Percentiles rank a stretch among this genome's conserved stretches.
These are phyloP conservation scores for Aspergillus saccharolyticus DNA, from an alignment of 495 filamentous ascomycete genomes.

Conservation along the genomic window DNA sequence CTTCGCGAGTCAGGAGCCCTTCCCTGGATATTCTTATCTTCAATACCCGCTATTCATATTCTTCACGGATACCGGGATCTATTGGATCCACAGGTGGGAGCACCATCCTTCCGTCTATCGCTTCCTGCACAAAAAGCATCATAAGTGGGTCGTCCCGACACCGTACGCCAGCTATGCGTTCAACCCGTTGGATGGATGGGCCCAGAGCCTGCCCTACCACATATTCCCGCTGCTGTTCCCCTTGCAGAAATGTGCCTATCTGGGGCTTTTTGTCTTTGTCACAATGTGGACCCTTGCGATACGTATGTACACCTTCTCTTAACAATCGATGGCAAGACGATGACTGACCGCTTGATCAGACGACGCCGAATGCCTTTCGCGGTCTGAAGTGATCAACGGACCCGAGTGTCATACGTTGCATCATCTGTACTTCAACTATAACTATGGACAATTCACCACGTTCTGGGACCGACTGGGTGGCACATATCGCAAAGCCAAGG, in stretches of 20 bases:
- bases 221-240: constrained; percentile 87
- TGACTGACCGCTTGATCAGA: constrained; percentile 30
- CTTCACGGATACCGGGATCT: constrained; percentile 89
- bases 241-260: constrained; percentile 81
- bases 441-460: constrained; percentile 93
- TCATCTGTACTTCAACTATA: constrained; percentile 95
- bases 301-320: constrained; percentile 33
- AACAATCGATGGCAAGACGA: neutral
- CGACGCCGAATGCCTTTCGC: constrained; percentile 85
- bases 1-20: constrained; percentile 59
- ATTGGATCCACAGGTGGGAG: constrained; percentile 84
- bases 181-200: constrained; percentile 87
- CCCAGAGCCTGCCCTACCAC: constrained; percentile 90
- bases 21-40: constrained; percentile 64
- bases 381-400: constrained; percentile 80
- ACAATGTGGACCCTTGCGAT: constrained; percentile 96
- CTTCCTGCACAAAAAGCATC: constrained; percentile 87
- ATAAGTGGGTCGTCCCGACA: constrained; percentile 98
- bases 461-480: constrained; percentile 86
- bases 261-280: constrained; percentile 80
- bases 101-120: constrained; percentile 81
- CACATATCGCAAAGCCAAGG: constrained; percentile 77
- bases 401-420: constrained; percentile 94
- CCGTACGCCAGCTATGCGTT: constrained; percentile 90
- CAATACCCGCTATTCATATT: constrained; percentile 86